phyloP scores from a whole-genome alignment of 2,329 filamentous ascomycete genomes.

The Xylariaceae sp. region DNA sequence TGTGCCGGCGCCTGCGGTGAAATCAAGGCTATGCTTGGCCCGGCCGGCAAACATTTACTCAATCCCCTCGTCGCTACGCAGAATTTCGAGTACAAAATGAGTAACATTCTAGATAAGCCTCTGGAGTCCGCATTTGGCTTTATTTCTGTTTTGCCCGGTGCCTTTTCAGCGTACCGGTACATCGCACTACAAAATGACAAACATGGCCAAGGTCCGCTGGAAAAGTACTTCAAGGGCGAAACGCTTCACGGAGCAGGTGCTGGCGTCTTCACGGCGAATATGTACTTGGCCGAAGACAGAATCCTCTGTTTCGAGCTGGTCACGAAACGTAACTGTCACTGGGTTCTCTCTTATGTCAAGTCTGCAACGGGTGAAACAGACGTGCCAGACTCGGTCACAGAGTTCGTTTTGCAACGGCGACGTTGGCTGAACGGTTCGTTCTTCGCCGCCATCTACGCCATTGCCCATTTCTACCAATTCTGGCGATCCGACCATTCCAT shows the following conservation, averaged over 20 bases:
- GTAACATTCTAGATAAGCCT: constrained; percentile 96
- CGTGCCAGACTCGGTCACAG: constrained; percentile 87
- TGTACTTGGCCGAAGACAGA: constrained; percentile 86
- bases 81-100: constrained; percentile 99
- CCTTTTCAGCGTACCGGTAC: constrained; percentile 90
- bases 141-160: constrained; percentile 93
- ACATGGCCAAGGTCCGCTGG: constrained; percentile 88
- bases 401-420: constrained; percentile 90
- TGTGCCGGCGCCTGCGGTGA: constrained; percentile 96
- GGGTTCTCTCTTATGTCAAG: constrained; percentile 98
- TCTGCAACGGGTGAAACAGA: constrained; percentile 95
- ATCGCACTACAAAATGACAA: constrained; percentile 95
- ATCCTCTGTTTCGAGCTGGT: constrained; percentile 98
- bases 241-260: constrained; percentile 93
- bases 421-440: constrained; percentile 98
- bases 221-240: constrained; percentile 99
- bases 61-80: constrained; percentile 95
- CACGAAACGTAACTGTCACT: constrained; percentile 93
- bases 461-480: constrained; percentile 93
- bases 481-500: constrained; percentile 88
- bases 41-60: constrained; percentile 71
- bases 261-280: constrained; percentile 95
- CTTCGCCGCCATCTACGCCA: constrained; percentile 93
- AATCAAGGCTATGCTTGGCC: constrained; percentile 95
- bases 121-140: constrained; percentile 97